Evolutionary conservation across 2,329 filamentous ascomycete genomes (phyloP).

Genomic region (Penicillium sp.): DNA sequence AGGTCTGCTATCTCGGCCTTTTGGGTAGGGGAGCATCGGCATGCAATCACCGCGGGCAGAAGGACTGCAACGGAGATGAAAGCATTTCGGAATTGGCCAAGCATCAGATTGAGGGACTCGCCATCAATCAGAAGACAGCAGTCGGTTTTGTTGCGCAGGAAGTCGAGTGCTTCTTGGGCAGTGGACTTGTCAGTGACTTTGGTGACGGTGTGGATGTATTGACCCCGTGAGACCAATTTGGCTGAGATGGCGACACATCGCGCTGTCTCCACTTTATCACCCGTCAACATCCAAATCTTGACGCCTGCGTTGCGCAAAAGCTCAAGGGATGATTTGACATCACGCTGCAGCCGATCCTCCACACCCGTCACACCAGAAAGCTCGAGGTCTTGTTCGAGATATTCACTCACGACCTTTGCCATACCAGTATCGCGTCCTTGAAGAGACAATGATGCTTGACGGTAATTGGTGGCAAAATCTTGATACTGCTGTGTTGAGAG

Average conservation of each 20-base stretch:
- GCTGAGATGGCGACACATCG: slow-evolving; percentile 94
- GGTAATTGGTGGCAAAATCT: slow-evolving; percentile 74
- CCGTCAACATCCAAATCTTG: slow-evolving; percentile 99
- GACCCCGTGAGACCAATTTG: slow-evolving; percentile 88
- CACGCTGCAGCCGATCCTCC: slow-evolving; percentile 92
- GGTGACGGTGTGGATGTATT: slow-evolving; percentile 92
- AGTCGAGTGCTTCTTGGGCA: slow-evolving; percentile 85
- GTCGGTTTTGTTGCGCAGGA: slow-evolving; percentile 79
- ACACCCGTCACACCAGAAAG: slow-evolving; percentile 96
- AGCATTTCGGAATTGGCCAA: slow-evolving; percentile 77
- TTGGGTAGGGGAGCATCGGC: slow-evolving; percentile 93
- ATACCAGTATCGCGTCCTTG: slow-evolving; percentile 79
- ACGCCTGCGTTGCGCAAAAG: slow-evolving; percentile 94
- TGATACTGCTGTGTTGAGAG: slow-evolving; percentile 77
- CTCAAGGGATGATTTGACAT: slow-evolving; percentile 94
- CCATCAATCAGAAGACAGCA: slow-evolving; percentile 94
- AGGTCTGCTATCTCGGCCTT: slow-evolving; percentile 92
- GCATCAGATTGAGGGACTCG: slow-evolving; percentile 80
- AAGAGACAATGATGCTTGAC: slow-evolving; percentile 78
- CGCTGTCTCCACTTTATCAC: slow-evolving; percentile 97
- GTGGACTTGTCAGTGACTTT: slow-evolving; percentile 81
- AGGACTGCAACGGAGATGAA: slow-evolving; percentile 88
- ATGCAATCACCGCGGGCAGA: slow-evolving; percentile 90
- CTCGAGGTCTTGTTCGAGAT: slow-evolving; percentile 85
- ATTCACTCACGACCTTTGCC: slow-evolving; percentile 74